Evolutionary conservation across 345 rosid species (phyloP), one percentile per base, ranked within the genome.

Genomic region (Brassica carinata): DNA sequence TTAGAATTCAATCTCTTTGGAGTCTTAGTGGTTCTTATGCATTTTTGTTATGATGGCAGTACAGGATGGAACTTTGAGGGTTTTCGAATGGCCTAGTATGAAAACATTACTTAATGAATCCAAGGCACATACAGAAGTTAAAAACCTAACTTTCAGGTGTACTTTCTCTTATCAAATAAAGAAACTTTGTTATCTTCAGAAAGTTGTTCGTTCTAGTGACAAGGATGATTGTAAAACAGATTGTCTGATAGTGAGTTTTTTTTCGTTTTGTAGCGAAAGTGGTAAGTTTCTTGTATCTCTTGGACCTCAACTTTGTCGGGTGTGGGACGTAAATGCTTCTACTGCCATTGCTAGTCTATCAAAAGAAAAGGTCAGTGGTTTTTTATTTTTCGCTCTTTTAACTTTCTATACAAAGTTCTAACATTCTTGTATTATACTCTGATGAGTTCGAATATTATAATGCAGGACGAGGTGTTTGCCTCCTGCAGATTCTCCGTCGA

Each of bases 1-100:
- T 53, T 73, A 0, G 59, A 6, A 6, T 64, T 58, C 30, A 14
- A 0, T 26, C 67, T 5, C 17, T 48, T 68, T 23, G 34, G 68
- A 15, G 34, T 31, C 53, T 63, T 9, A 27, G 69, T 73, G 74
- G 55, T 78, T 79, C 83, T 74, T 72, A 79, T 79, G 63, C 67
- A 74, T 51, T 77, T 30, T 83, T 66, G 74, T 83, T 90, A 88
- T 84, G 84, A 33, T 88, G 88, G 87, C 87, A 84, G 85, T 88
- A 86, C 96, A 93, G 97, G 96, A 96, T 85, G 99, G 99, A 64
- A 84, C 76, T 79, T 84, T 93, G 83, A 88, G 93, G 81, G 85
- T 92, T 85, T 90, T 91, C 79, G 87, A 89, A 83, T 96, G 99
- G 99, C 97, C 97, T 71, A 83, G 93, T 88, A 87, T 96, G 97